These are phyloP conservation scores for Zygoascus bituminiphila DNA, from an alignment of 805 yeast species.

Conservation along the genomic window DNA sequence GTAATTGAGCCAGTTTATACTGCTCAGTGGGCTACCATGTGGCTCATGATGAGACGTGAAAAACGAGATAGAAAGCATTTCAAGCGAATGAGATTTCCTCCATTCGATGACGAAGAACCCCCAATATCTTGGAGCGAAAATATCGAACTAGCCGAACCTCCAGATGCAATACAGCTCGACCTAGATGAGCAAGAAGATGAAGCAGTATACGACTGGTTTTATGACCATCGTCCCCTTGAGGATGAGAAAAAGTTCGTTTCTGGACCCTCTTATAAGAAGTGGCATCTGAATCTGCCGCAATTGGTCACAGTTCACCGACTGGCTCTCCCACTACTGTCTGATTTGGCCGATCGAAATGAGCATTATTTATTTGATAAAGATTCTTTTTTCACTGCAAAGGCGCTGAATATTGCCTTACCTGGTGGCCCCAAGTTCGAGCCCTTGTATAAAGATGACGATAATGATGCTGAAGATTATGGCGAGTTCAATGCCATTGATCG, in stretches of 20 bases:
- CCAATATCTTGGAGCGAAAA: conserved; percentile 79
- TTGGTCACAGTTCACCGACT: conserved; percentile 61
- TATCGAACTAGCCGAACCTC: conserved; percentile 60
- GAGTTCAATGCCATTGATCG: conserved; percentile 88
- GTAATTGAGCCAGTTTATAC: conserved; percentile 86
- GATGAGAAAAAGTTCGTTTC: conserved; percentile 51
- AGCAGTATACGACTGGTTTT: conserved; percentile 65
- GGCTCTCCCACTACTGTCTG: conserved; percentile 63
- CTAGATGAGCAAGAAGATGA: conserved; percentile 57
- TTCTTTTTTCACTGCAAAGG: conserved; percentile 84
- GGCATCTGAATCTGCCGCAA: conserved; percentile 55
- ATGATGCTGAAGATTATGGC: conserved; percentile 65
- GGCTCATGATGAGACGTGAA: conserved; percentile 91
- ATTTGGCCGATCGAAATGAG: conserved; percentile 49
- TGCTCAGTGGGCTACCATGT: conserved; percentile 93
- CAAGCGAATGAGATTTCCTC: conserved; percentile 88
- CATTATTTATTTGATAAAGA: conserved; percentile 67
- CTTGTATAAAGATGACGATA: conserved; percentile 53
- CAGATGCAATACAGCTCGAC: conserved; percentile 61
- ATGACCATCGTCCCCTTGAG: conserved; percentile 63
- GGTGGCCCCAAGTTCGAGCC: conserved; percentile 98
- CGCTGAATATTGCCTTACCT: conserved; percentile 76
- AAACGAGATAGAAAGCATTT: conserved; percentile 85
- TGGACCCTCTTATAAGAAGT: conserved; percentile 69
- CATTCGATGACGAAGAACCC: conserved; percentile 97